These are phyloP conservation scores for Lachnellula subtilissima DNA, from an alignment of 2,329 filamentous ascomycete species.

Conservation along the genomic window DNA sequence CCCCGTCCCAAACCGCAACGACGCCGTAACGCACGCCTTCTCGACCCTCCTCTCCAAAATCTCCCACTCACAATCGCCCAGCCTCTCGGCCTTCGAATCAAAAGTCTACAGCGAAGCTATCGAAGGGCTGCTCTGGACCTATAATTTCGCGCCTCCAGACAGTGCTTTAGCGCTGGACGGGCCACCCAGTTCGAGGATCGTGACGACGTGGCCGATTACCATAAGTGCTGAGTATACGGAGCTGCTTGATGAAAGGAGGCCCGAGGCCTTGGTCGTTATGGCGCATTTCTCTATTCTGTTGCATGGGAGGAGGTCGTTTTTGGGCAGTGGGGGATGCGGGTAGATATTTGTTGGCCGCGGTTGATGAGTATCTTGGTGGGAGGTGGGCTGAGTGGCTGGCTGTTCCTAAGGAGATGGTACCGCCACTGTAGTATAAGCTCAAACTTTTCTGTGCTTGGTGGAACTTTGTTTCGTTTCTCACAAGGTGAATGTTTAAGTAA, in stretches of 20 bases:
- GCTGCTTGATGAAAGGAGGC: slow-evolving; percentile 28
- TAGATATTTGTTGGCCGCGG: slow-evolving; percentile 18
- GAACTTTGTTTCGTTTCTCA: too few relatives aligned
- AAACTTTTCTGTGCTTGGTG: too few relatives aligned
- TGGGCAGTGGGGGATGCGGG: slow-evolving; percentile 27
- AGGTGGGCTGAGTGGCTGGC: slow-evolving; percentile 17
- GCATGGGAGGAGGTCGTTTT: slow-evolving; percentile 20
- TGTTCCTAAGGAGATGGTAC: neutral
- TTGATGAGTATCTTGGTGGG: slow-evolving; percentile 17
- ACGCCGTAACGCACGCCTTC: slow-evolving; percentile 7
- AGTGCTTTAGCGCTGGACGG: neutral
- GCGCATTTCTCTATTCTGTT: slow-evolving; percentile 35
- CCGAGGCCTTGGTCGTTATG: slow-evolving; percentile 35
- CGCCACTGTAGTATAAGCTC: neutral
- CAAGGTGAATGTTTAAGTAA: too few relatives aligned
- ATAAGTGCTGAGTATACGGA: slow-evolving; percentile 30
- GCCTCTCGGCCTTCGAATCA: neutral
- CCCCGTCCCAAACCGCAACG: neutral
- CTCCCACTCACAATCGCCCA: neutral
- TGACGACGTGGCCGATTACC: slow-evolving; percentile 35
- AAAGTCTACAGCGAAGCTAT: slow-evolving; percentile 10
- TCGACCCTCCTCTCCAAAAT: slow-evolving; percentile 1
- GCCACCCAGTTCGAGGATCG: slow-evolving; percentile 5
- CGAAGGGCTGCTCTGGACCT: slow-evolving; percentile 12
- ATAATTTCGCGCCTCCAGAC: slow-evolving; percentile 8